Conservation (phyloP, 306 rosid genomes). For the Cucumis melo region DNA sequence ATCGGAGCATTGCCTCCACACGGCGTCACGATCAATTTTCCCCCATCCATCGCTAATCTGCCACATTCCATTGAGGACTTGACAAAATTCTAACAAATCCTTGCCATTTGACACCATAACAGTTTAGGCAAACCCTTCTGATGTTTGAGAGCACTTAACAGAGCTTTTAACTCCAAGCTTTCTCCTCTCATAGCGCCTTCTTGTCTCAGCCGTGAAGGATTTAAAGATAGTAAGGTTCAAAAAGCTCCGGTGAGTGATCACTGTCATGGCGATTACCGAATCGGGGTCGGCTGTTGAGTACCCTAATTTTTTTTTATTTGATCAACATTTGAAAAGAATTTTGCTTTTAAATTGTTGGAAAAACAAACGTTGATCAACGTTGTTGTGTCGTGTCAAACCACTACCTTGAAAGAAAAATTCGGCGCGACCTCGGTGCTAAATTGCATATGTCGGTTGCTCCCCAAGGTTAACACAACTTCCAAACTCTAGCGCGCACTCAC, state of each 20-base stretch:
- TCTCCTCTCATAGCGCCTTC: neutral
- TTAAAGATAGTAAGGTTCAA: neutral
- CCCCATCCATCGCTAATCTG: slow-evolving; percentile 90
- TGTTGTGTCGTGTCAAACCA: no score
- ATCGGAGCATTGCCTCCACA: slow-evolving; percentile 81
- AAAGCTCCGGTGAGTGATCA: neutral
- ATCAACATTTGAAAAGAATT: no score
- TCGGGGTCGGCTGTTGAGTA: neutral
- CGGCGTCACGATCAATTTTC: slow-evolving; percentile 59
- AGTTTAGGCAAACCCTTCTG: slow-evolving; percentile 17
- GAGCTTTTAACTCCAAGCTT: slow-evolving; percentile 7
- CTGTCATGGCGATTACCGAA: neutral
- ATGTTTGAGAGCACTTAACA: slow-evolving; percentile 29
- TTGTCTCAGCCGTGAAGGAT: neutral
- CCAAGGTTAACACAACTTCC: no score
- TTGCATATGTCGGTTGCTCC: no score
- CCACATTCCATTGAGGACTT: slow-evolving; percentile 84
- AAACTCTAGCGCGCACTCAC: no score
- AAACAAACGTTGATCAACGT: no score
- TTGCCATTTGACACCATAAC: slow-evolving; percentile 38
- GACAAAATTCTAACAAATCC: slow-evolving; percentile 57
- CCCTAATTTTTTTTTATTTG: no score
- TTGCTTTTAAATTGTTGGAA: no score
- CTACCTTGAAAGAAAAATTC: no score
- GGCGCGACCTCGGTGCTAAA: no score